Evolutionary conservation across 2,329 filamentous ascomycete genomes (phyloP).

Genomic region (Nothopassalora personata): DNA sequence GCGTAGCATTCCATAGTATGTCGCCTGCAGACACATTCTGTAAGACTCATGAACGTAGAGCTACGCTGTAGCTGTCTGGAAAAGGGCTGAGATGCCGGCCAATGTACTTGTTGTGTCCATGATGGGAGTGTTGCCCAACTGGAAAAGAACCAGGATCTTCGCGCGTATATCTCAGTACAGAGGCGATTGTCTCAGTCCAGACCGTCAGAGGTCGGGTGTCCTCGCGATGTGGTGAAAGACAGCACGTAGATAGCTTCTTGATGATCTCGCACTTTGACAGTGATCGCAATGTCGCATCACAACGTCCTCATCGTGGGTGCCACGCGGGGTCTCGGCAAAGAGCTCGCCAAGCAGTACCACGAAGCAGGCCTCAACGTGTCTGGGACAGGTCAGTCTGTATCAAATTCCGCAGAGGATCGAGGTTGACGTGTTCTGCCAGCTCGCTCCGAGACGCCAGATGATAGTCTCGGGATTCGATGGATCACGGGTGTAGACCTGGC

Average conservation of each 20-base stretch:
- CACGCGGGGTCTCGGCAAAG: constrained; percentile 62
- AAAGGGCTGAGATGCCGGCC: too few species aligned
- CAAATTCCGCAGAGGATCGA: background rate
- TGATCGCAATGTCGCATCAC: background rate
- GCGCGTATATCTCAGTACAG: too few species aligned
- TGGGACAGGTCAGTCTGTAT: background rate
- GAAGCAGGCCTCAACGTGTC: background rate
- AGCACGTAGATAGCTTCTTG: background rate
- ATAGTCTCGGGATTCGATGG: constrained; percentile 8
- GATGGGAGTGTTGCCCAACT: too few species aligned
- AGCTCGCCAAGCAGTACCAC: constrained; percentile 54
- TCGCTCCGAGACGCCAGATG: constrained; percentile 46
- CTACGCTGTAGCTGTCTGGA: too few species aligned
- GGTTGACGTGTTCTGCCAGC: constrained; percentile 53
- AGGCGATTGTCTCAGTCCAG: too few species aligned
- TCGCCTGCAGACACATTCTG: too few species aligned
- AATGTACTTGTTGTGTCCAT: too few species aligned
- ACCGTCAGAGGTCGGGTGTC: too few species aligned
- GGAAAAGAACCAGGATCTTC: too few species aligned
- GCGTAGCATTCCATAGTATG: too few species aligned
- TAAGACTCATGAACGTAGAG: too few species aligned
- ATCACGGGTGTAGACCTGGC: constrained; percentile 20
- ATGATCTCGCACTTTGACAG: background rate
- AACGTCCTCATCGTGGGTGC: constrained; percentile 61
- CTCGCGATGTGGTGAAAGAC: background rate